These are phyloP conservation scores for Saccharomyces pastorianus DNA, from an alignment of 1,139 yeast genomes.

Conservation along the genomic window DNA sequence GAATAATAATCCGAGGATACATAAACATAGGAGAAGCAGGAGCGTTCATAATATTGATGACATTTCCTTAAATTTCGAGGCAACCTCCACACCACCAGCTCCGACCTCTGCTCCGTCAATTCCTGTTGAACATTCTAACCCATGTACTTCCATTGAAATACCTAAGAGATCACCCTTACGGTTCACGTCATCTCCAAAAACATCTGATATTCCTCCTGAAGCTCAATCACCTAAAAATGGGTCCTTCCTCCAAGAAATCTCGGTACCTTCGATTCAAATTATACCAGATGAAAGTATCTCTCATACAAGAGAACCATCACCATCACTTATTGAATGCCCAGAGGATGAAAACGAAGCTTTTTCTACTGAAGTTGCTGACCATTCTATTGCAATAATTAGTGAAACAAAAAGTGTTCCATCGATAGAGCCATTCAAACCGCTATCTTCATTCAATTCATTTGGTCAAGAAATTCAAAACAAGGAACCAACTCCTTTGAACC, in stretches of 20 bases:
- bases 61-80: conserved; percentile 7
- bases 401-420: neutral
- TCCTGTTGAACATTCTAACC: conserved; percentile 8
- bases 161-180: conserved; percentile 23
- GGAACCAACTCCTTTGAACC: neutral
- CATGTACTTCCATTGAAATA: conserved; percentile 5
- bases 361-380: neutral
- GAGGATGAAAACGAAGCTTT: neutral
- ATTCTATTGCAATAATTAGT: neutral
- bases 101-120: neutral
- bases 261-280: neutral
- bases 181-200: conserved; percentile 10
- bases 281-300: neutral
- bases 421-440: neutral
- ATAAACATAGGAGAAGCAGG: conserved; percentile 26
- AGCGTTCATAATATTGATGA: conserved; percentile 10
- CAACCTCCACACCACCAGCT: conserved; percentile 11
- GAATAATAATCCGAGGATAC: conserved; percentile 9
- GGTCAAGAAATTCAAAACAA: neutral
- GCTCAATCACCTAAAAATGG: neutral
- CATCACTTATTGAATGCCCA: neutral
- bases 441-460: conserved; percentile 2
- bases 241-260: neutral
- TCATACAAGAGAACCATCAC: neutral
- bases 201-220: neutral